phyloP scores from a whole-genome alignment of 225 moss, liverwort and hornwort species.

The Ulota crispa region DNA sequence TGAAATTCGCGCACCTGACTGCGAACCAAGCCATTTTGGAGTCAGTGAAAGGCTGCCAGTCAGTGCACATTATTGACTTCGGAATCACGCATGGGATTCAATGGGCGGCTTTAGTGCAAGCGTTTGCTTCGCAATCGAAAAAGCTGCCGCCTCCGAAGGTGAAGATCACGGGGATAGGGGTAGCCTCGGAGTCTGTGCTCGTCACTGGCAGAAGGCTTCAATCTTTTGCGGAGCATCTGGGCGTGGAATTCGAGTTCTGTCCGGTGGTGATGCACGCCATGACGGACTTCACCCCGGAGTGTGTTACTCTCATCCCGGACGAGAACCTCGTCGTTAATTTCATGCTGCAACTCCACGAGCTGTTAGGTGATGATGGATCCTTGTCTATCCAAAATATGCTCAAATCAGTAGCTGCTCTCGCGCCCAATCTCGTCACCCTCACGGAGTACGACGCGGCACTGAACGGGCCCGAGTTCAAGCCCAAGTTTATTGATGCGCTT shows the following conservation, averaged over 20 bases:
- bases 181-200: conserved; percentile 34
- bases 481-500: conserved; percentile 64
- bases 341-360: conserved; percentile 65
- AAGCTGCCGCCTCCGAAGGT: conserved; percentile 50
- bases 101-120: conserved; percentile 71
- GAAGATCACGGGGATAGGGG: conserved; percentile 63
- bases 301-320: conserved; percentile 31
- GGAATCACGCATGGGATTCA: conserved; percentile 68
- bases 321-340: conserved; percentile 57
- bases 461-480: conserved; percentile 45
- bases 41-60: conserved; percentile 48
- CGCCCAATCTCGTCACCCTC: conserved; percentile 57
- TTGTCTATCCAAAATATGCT: conserved; percentile 35
- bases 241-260: conserved; percentile 58
- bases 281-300: conserved; percentile 44
- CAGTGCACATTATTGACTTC: conserved; percentile 71
- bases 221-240: conserved; percentile 52
- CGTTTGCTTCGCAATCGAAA: conserved; percentile 58
- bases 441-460: conserved; percentile 72
- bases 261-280: conserved; percentile 37
- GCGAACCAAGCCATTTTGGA: conserved; percentile 77
- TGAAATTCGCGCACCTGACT: conserved; percentile 74
- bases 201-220: conserved; percentile 57
- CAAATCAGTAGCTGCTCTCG: conserved; percentile 42
- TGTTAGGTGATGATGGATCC: conserved; percentile 41